Evolutionary conservation across 1,284 basidiomycete species (phyloP).

Genomic region (Microbotryum silenes-acaulis): DNA sequence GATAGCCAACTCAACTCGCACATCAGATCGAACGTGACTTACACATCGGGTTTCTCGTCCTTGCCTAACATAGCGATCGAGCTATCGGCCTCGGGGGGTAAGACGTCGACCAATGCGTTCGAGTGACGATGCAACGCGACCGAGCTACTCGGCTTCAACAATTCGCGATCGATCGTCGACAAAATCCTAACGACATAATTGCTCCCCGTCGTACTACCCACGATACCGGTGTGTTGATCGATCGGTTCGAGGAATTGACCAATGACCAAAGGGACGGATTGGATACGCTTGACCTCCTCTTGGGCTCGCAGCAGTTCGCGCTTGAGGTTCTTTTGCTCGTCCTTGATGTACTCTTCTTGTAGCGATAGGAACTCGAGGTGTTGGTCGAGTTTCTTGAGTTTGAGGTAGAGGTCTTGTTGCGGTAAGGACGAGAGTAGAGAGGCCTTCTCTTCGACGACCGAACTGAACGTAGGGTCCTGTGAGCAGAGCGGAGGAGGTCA

Average conservation of each 20-base stretch:
- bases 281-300: constrained; percentile 98
- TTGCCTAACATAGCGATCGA: constrained; percentile 88
- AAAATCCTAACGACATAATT: constrained; percentile 98
- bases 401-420: constrained; percentile 81
- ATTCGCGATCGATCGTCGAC: constrained; percentile 91
- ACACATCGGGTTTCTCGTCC: constrained; percentile 88
- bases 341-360: constrained; percentile 94
- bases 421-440: constrained; percentile 71
- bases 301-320: constrained; percentile 96
- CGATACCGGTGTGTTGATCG: constrained; percentile 94
- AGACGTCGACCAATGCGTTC: constrained; percentile 94
- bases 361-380: constrained; percentile 91
- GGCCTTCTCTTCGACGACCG: constrained; percentile 78
- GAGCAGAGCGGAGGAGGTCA: neutral
- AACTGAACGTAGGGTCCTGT: constrained; percentile 83
- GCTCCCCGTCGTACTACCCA: constrained; percentile 94
- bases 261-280: constrained; percentile 98
- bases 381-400: constrained; percentile 86
- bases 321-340: constrained; percentile 96
- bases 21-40: neutral
- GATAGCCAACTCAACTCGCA: neutral
- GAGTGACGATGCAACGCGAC: constrained; percentile 98
- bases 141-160: constrained; percentile 92
- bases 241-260: constrained; percentile 99
- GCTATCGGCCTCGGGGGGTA: constrained; percentile 97